These are phyloP conservation scores for Diaporthe longicolla DNA, from an alignment of 2,329 filamentous ascomycete genomes.

Conservation along the genomic window DNA sequence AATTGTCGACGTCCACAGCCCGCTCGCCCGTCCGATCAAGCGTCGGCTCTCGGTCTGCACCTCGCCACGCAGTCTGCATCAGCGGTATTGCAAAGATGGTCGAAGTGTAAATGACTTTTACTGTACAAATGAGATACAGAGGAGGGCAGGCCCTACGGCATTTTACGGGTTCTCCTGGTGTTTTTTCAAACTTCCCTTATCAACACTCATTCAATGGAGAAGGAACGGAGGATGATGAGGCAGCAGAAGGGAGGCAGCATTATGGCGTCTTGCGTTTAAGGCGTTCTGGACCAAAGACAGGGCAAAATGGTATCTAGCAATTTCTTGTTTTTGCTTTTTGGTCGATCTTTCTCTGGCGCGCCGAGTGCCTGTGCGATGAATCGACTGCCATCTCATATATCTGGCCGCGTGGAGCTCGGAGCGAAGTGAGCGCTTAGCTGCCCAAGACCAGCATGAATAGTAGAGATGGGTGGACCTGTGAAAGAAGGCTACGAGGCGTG, in stretches of 20 bases:
- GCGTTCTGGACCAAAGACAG: conserved; percentile 39
- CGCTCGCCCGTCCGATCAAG: background rate
- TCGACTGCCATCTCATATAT: conserved; percentile 6
- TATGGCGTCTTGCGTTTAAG: conserved; percentile 37
- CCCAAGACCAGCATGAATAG: background rate
- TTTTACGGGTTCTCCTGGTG: background rate
- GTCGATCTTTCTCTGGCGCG: conserved; percentile 8
- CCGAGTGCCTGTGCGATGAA: conserved; percentile 18
- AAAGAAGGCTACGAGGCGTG: background rate
- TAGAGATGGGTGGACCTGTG: background rate
- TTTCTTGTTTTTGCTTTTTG: conserved; percentile 19
- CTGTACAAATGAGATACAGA: conserved; percentile 28
- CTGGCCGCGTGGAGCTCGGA: background rate
- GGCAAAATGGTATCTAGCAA: conserved; percentile 41
- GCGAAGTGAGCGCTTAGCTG: background rate
- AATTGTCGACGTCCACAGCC: background rate
- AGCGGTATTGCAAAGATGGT: background rate
- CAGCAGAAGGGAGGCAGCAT: conserved; percentile 30
- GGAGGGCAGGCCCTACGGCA: conserved; percentile 13
- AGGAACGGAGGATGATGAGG: background rate
- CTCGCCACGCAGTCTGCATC: background rate
- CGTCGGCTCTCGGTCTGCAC: conserved; percentile 4
- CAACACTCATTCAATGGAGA: conserved; percentile 34
- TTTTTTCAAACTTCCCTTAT: conserved; percentile 17
- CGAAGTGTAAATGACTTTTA: conserved; percentile 16